Evolutionary conservation across 371 early-diverging fungal genomes (phyloP).

Genomic region (Mortierella sp.): DNA sequence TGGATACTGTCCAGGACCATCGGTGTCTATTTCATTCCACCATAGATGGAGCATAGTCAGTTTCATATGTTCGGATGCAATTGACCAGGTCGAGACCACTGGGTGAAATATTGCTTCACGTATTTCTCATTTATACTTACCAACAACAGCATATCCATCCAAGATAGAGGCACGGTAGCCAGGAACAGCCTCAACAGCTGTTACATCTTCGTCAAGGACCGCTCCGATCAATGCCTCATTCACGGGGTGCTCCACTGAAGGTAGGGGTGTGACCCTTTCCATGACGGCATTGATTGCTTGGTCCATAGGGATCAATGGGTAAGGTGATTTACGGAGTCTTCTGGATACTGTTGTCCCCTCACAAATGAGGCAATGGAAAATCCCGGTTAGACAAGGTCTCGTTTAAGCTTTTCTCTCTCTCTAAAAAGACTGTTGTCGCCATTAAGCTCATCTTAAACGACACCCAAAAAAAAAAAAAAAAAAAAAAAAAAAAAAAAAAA

Average conservation of each 20-base stretch:
- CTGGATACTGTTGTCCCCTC: slow-evolving; percentile 58
- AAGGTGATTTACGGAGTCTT: slow-evolving; percentile 83
- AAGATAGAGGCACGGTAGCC: slow-evolving; percentile 88
- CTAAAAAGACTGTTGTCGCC: neutral
- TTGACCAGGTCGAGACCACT: too few relatives aligned
- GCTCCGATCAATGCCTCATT: slow-evolving; percentile 64
- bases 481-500: neutral
- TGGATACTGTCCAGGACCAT: slow-evolving; percentile 83
- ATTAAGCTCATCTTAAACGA: too few relatives aligned
- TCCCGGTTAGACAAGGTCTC: neutral
- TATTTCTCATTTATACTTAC: too few relatives aligned
- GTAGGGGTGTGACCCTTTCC: slow-evolving; percentile 51
- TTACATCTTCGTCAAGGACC: slow-evolving; percentile 81
- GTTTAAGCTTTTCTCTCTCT: neutral
- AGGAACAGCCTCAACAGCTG: slow-evolving; percentile 82
- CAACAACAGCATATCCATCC: slow-evolving; percentile 93
- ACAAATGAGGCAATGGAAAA: neutral
- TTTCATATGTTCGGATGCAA: too few relatives aligned
- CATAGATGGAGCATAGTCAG: too few relatives aligned
- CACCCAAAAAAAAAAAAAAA: neutral
- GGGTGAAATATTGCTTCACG: too few relatives aligned
- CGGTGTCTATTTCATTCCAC: slow-evolving; percentile 59
- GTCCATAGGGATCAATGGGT: slow-evolving; percentile 78
- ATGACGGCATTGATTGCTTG: slow-evolving; percentile 72
- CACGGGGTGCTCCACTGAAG: slow-evolving; percentile 56